Evolutionary conservation across 2,329 filamentous ascomycete species (phyloP).

Genomic region (Cladophialophora chaetospira): DNA sequence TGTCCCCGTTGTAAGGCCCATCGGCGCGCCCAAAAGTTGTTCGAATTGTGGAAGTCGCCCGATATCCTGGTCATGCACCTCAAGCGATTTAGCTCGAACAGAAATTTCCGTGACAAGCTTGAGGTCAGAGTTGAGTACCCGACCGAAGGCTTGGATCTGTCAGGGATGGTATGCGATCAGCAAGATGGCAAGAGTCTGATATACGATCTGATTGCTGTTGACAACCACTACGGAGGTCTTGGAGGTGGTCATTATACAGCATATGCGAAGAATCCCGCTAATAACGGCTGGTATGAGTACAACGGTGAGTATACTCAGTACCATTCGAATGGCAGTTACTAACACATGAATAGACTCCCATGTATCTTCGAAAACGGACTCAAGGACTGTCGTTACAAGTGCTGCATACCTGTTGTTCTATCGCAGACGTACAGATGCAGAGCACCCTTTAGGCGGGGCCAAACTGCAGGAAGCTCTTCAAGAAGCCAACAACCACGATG

Average conservation of each 20-base stretch:
- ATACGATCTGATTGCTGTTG: constrained; percentile 93
- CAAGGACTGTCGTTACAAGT: constrained; percentile 66
- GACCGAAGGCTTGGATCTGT: constrained; percentile 81
- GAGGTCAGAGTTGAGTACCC: constrained; percentile 91
- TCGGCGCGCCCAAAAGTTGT: constrained; percentile 88
- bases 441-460: constrained; percentile 73
- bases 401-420: constrained; percentile 96
- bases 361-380: constrained; percentile 64
- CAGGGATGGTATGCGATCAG: constrained; percentile 73
- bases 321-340: neutral
- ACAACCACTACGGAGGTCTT: constrained; percentile 92
- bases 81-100: constrained; percentile 88
- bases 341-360: constrained; percentile 66
- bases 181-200: constrained; percentile 79
- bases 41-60: constrained; percentile 94
- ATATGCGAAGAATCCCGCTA: constrained; percentile 87
- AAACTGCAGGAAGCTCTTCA: constrained; percentile 71
- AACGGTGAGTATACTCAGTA: constrained; percentile 67
- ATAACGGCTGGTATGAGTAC: constrained; percentile 91
- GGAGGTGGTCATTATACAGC: constrained; percentile 97
- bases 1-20: constrained; percentile 95
- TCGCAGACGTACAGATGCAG: constrained; percentile 70
- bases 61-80: constrained; percentile 94
- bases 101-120: constrained; percentile 83
- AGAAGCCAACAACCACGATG: constrained; percentile 54